Conservation (phyloP, 148 eudicot species). For the Camellia japonica region DNA sequence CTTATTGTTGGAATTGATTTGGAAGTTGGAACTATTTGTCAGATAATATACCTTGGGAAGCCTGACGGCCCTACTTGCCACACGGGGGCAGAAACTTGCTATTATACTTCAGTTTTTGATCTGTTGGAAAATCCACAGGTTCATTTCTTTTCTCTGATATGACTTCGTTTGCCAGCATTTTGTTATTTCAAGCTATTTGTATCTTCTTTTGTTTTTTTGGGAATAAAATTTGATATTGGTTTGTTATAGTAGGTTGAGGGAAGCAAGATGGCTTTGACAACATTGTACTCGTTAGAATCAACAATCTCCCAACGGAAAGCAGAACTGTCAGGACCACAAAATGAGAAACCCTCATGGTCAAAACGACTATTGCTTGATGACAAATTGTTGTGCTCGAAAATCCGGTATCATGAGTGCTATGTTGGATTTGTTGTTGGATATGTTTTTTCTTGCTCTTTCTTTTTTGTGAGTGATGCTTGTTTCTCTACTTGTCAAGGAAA, state of each 20-base stretch:
- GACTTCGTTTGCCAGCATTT: background rate
- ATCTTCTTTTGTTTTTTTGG: background rate
- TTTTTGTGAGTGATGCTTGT: background rate
- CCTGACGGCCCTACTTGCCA: conserved; percentile 97
- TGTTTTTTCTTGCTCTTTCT: too few relatives aligned
- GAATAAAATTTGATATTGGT: background rate
- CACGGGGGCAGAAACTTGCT: conserved; percentile 96
- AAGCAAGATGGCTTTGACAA: conserved; percentile 58
- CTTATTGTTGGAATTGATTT: too few relatives aligned
- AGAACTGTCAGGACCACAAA: conserved; percentile 37
- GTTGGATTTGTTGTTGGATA: background rate
- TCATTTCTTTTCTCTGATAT: background rate
- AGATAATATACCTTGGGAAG: conserved; percentile 89
- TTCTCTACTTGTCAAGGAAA: background rate
- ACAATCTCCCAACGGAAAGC: conserved; percentile 60
- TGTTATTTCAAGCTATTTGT: background rate
- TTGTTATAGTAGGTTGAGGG: conserved; percentile 36
- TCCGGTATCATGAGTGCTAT: conserved; percentile 45
- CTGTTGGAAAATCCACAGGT: conserved; percentile 51
- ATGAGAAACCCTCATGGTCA: conserved; percentile 88
- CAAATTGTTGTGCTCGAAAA: conserved; percentile 69
- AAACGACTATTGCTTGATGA: conserved; percentile 67
- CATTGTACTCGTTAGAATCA: conserved; percentile 74
- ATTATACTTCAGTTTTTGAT: conserved; percentile 66
- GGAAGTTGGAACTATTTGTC: conserved; percentile 5